These are phyloP conservation scores for Rhypophila decipiens DNA, from an alignment of 495 filamentous ascomycete species.

Conservation along the genomic window DNA sequence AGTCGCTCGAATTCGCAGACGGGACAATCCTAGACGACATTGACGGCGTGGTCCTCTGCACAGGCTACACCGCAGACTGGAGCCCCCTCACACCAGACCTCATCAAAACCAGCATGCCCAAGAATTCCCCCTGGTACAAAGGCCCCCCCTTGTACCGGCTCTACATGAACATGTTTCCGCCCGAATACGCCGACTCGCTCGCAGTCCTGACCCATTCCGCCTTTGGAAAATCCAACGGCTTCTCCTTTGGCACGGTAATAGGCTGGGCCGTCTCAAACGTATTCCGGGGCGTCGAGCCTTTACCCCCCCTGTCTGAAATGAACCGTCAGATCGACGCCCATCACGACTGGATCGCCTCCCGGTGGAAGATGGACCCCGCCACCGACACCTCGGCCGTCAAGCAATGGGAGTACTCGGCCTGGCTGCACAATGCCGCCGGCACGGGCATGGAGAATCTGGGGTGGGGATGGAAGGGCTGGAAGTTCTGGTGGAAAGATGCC, in stretches of 20 bases:
- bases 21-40: constrained; percentile 27
- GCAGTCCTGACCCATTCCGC: constrained; percentile 20
- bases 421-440: constrained; percentile 30
- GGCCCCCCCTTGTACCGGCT: constrained; percentile 19
- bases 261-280: constrained; percentile 32
- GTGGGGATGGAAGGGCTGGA: constrained; percentile 31
- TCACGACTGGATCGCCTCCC: constrained; percentile 24
- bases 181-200: constrained; percentile 25
- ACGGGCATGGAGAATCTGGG: constrained; percentile 35
- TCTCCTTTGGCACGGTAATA: constrained; percentile 27
- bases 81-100: constrained; percentile 11
- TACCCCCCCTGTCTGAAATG: constrained; percentile 24
- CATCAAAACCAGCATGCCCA: constrained; percentile 12
- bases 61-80: constrained; percentile 31
- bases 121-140: constrained; percentile 2
- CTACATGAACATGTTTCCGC: constrained; percentile 35
- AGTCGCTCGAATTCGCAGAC: constrained; percentile 27
- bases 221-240: constrained; percentile 28
- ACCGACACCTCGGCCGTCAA: constrained; percentile 16
- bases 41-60: constrained; percentile 32
- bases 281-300: constrained; percentile 23
- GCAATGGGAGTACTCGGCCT: constrained; percentile 29
- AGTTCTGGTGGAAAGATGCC: constrained; percentile 30
- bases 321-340: constrained; percentile 22
- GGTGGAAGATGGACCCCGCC: constrained; percentile 10